Evolutionary conservation across 495 filamentous ascomycete genomes (phyloP).

Genomic region (Xylaria acuta): DNA sequence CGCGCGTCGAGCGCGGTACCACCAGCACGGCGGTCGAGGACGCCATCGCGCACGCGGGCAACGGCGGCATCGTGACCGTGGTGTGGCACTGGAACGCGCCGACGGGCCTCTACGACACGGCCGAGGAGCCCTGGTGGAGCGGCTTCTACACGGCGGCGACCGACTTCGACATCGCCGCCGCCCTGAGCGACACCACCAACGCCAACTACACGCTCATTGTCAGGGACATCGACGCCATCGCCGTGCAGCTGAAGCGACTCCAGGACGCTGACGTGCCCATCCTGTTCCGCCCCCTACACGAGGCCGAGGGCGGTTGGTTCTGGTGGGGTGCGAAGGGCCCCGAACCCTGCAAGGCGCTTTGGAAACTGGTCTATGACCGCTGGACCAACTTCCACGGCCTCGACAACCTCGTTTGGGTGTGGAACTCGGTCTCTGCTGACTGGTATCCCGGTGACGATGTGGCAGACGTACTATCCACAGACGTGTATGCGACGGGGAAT

Average conservation of each 20-base stretch:
- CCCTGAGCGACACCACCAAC: constrained; percentile 44
- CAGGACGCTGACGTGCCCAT: constrained; percentile 49
- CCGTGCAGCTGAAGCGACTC: constrained; percentile 51
- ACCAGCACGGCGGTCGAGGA: constrained; percentile 50
- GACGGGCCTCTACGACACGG: constrained; percentile 46
- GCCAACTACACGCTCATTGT: constrained; percentile 55
- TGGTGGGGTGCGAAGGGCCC: constrained; percentile 60
- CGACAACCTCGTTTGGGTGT: constrained; percentile 57
- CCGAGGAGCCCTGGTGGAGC: constrained; percentile 51
- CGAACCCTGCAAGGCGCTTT: constrained; percentile 52
- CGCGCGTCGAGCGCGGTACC: constrained; percentile 49
- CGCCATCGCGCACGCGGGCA: constrained; percentile 48
- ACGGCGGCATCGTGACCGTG: constrained; percentile 53
- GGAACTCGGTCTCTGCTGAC: constrained; percentile 52
- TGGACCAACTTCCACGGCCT: constrained; percentile 48
- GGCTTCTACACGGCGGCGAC: constrained; percentile 56
- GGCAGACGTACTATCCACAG: constrained; percentile 50
- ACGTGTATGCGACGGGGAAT: constrained; percentile 47
- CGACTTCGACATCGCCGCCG: constrained; percentile 50
- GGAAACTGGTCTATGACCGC: constrained; percentile 48
- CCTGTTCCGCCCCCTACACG: constrained; percentile 55
- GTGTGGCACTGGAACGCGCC: constrained; percentile 57
- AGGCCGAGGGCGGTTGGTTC: constrained; percentile 59
- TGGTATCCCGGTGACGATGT: constrained; percentile 56
- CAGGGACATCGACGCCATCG: constrained; percentile 58